A percentile compares a stretch with the other conserved stretches of the same genome.
phyloP scores from a whole-genome alignment of 768 basidiomycete species.

The Roridomyces roridus region DNA sequence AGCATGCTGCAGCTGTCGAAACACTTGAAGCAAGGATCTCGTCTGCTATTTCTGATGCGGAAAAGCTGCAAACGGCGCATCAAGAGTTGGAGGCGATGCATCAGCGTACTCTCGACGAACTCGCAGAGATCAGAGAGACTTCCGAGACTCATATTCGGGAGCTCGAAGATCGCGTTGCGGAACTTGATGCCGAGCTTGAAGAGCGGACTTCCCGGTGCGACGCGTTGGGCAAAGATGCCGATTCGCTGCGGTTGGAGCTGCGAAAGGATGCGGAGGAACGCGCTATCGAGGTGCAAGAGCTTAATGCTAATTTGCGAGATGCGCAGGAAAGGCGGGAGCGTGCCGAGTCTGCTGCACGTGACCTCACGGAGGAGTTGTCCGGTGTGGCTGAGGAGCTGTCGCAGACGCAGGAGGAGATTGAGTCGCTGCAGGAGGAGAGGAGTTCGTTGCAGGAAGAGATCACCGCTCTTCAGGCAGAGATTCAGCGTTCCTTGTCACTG shows the following conservation, averaged over 20 bases:
- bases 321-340: slow-evolving; percentile 32
- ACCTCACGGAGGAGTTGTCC: slow-evolving; percentile 43
- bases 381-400: slow-evolving; percentile 47
- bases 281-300: slow-evolving; percentile 37
- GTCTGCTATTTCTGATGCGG: slow-evolving; percentile 27
- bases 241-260: slow-evolving; percentile 44
- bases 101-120: slow-evolving; percentile 23
- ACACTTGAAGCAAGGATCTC: slow-evolving; percentile 32
- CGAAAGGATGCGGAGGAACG: slow-evolving; percentile 44
- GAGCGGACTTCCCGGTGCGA: slow-evolving; percentile 44
- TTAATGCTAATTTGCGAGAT: slow-evolving; percentile 34
- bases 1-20: slow-evolving; percentile 26
- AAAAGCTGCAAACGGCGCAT: slow-evolving; percentile 19
- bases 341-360: slow-evolving; percentile 39
- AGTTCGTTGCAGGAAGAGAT: slow-evolving; percentile 56
- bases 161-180: slow-evolving; percentile 40
- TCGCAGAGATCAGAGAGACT: slow-evolving; percentile 10
- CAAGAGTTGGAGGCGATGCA: slow-evolving; percentile 33
- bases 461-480: slow-evolving; percentile 67
- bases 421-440: slow-evolving; percentile 56
- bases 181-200: slow-evolving; percentile 42
- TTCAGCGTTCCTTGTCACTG: slow-evolving; percentile 67
- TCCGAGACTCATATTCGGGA: slow-evolving; percentile 6
- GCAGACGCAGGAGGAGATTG: slow-evolving; percentile 41
- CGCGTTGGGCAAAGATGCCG: slow-evolving; percentile 42